Evolutionary conservation across 768 basidiomycete genomes (phyloP).

Genomic region (Scleroderma citrinum): DNA sequence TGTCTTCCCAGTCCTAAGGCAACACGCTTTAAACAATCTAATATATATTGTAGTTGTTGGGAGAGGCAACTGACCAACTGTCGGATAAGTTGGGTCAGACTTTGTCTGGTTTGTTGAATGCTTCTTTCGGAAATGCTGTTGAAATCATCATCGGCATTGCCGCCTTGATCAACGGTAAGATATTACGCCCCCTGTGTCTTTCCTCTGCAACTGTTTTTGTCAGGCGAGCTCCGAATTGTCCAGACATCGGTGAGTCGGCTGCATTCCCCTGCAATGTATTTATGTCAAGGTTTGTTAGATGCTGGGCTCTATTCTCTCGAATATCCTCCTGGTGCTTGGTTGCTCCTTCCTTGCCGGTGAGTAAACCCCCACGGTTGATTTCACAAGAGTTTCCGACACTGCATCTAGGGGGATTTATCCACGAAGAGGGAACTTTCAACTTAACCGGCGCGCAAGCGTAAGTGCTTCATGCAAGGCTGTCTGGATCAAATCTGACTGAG

Average conservation of each 20-base stretch:
- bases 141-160: conserved; percentile 89
- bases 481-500: neutral
- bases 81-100: conserved; percentile 77
- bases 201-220: conserved; percentile 4
- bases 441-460: conserved; percentile 85
- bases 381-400: neutral
- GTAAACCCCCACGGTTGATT: conserved; percentile 2
- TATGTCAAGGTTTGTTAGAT: conserved; percentile 40
- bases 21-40: neutral
- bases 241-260: conserved; percentile 68
- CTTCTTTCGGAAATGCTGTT: conserved; percentile 77
- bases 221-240: conserved; percentile 81
- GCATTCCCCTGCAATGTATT: neutral
- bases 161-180: conserved; percentile 68
- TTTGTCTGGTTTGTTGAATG: conserved; percentile 81
- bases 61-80: conserved; percentile 79
- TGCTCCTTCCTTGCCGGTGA: conserved; percentile 83
- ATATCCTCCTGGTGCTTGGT: conserved; percentile 84
- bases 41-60: conserved; percentile 49
- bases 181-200: neutral
- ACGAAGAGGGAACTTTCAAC: conserved; percentile 66
- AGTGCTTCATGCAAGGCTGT: conserved; percentile 21
- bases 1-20: conserved; percentile 25
- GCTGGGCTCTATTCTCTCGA: conserved; percentile 88
- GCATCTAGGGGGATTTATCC: conserved; percentile 55